Percentiles rank a stretch among this genome's conserved stretches.
These are phyloP conservation scores for Vicia villosa DNA, from an alignment of 306 rosid genomes.

Conservation along the genomic window DNA sequence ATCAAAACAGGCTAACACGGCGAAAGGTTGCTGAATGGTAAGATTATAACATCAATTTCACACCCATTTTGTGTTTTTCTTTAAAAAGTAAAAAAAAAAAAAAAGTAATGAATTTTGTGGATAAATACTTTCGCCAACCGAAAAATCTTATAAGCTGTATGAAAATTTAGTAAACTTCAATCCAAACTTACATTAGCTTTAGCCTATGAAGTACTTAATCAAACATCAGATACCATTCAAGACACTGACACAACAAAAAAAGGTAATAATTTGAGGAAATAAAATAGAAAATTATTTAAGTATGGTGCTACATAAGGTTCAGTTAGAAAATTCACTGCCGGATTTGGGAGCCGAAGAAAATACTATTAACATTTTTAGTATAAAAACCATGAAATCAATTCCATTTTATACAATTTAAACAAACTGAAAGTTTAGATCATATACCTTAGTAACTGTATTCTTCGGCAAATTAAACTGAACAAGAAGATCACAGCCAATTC, in stretches of 20 bases:
- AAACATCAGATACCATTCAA: background rate
- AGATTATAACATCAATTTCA: too few relatives aligned
- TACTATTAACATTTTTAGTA: background rate
- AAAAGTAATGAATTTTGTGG: too few relatives aligned
- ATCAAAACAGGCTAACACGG: background rate
- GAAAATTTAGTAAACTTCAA: background rate
- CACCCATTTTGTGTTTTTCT: too few relatives aligned
- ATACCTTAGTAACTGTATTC: conserved; percentile 74
- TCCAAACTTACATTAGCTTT: background rate
- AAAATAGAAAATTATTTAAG: background rate
- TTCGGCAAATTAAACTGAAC: conserved; percentile 60
- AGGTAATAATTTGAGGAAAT: background rate
- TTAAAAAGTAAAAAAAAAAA: too few relatives aligned
- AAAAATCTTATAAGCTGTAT: background rate
- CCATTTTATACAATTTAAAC: background rate
- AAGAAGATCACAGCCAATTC: conserved; percentile 60
- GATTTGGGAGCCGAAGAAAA: background rate
- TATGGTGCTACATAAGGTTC: background rate
- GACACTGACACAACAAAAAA: background rate
- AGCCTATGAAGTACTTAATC: background rate
- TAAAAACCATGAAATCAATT: conserved; percentile 19
- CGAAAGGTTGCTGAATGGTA: too few relatives aligned
- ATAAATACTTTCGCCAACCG: background rate
- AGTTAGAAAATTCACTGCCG: background rate
- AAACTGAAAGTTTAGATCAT: conserved; percentile 25